These are phyloP conservation scores for Annulohypoxylon moriforme DNA, from an alignment of 495 filamentous ascomycete genomes.

Conservation along the genomic window DNA sequence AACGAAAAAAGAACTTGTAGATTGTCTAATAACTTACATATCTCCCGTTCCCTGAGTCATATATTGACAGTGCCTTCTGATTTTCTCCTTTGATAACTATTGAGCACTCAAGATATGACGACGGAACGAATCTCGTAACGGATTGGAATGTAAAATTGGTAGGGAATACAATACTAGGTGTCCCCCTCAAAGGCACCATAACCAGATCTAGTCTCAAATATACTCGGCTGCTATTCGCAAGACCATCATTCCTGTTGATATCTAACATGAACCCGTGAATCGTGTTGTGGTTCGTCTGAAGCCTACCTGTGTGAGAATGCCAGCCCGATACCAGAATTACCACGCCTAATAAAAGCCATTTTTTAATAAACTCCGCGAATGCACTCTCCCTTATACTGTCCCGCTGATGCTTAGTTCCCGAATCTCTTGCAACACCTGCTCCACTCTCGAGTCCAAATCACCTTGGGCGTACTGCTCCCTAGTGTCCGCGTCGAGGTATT, in stretches of 20 bases:
- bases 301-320: constrained; percentile 27
- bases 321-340: constrained; percentile 25
- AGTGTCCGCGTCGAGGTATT: constrained; percentile 96
- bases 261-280: constrained; percentile 34
- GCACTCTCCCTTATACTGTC: constrained; percentile 57
- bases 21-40: too few species aligned
- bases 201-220: constrained; percentile 23
- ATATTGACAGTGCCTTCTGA: background rate
- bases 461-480: constrained; percentile 96
- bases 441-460: constrained; percentile 89
- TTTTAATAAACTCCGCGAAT: constrained; percentile 28
- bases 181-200: background rate
- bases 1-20: too few species aligned
- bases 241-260: constrained; percentile 23
- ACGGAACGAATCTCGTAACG: background rate
- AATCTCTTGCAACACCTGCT: constrained; percentile 97
- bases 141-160: background rate
- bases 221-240: constrained; percentile 23
- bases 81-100: background rate
- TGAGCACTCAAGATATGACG: background rate
- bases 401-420: constrained; percentile 90
- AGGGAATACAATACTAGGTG: background rate
- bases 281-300: constrained; percentile 11
- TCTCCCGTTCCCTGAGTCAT: background rate
- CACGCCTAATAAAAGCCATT: constrained; percentile 20